Evolutionary conservation across 2,329 filamentous ascomycete species (phyloP), one percentile per base, ranked within the genome.

Genomic region (Pseudopyrenochaeta lycopersici): DNA sequence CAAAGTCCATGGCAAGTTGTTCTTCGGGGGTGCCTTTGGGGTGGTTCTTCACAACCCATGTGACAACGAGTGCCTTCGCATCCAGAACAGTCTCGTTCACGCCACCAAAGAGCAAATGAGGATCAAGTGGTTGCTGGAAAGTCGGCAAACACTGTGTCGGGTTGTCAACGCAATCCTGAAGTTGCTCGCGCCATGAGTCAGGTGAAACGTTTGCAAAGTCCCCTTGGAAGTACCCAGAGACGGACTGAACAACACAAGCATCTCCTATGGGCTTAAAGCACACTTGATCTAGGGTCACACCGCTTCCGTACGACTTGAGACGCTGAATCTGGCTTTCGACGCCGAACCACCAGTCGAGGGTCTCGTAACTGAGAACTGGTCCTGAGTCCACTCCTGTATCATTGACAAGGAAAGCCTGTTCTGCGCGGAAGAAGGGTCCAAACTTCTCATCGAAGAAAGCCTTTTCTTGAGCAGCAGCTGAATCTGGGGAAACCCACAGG

Each of bases 401-500:
- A 60, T 98, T 99, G 57, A 98, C 92, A 12, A 99, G 76, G 74
- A 99, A 99, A 0, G 88, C 86, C 77, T 99, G 95, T 74, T 99
- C 91, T 0, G 93, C 90, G 35, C 95, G 90, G 77, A 95, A 99
- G 71, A 99, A 99, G 0, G 94, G 92, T 0, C 95, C 96, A 72
- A 99, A 99, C 65, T 92, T 92, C 31, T 85, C 75, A 72, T 99
- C 96, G 62, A 98, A 99, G 72, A 96, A 99, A 1, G 85, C 84
- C 78, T 99, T 99, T 73, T 99, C 94, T 71, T 92, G 85, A 0
- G 95, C 95, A 17, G 96, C 94, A 43, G 88, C 86, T 3, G 95
- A 98, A 7, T 90, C 90, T 7, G 95, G 95, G 66, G 94, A 93
- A n/a, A 99, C 95, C 95, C 95, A 99, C 7, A 99, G 81, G 42